Evolutionary conservation across 495 filamentous ascomycete species (phyloP).

Genomic region (Talaromyces stipitatus): DNA sequence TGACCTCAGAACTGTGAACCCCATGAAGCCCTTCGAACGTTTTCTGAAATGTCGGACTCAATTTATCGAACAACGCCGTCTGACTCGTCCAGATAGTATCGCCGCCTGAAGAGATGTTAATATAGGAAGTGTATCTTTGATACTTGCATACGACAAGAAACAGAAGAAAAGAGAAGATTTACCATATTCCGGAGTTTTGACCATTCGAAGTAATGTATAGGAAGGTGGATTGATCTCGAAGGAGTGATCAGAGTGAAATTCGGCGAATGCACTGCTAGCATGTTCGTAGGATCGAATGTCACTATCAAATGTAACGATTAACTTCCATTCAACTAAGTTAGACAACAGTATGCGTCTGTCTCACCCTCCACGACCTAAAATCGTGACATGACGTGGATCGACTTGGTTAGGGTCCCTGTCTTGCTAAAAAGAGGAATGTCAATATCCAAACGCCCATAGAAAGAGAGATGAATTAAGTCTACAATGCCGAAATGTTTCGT

Average conservation of each 20-base stretch:
- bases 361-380: conserved; percentile 11
- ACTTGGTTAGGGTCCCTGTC: conserved; percentile 12
- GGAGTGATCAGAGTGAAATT: conserved; percentile 22
- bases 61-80: conserved; percentile 29
- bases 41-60: conserved; percentile 36
- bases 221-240: conserved; percentile 24
- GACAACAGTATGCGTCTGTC: conserved; percentile 1
- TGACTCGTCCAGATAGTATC: conserved; percentile 24
- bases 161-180: neutral
- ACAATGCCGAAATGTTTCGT: conserved; percentile 16
- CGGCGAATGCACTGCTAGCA: conserved; percentile 10
- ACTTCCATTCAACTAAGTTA: conserved; percentile 5
- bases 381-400: conserved; percentile 13
- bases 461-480: neutral
- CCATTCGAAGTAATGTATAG: conserved; percentile 20
- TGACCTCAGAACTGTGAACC: conserved; percentile 33
- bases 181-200: conserved; percentile 16
- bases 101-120: conserved; percentile 9
- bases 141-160: neutral
- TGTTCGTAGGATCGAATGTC: conserved; percentile 15
- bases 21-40: conserved; percentile 43
- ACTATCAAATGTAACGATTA: conserved; percentile 5
- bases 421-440: conserved; percentile 1
- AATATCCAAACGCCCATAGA: neutral
- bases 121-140: neutral